Conservation (phyloP, 202 grass and related monocot species). For the Thinopyrum obtusiflorum region DNA sequence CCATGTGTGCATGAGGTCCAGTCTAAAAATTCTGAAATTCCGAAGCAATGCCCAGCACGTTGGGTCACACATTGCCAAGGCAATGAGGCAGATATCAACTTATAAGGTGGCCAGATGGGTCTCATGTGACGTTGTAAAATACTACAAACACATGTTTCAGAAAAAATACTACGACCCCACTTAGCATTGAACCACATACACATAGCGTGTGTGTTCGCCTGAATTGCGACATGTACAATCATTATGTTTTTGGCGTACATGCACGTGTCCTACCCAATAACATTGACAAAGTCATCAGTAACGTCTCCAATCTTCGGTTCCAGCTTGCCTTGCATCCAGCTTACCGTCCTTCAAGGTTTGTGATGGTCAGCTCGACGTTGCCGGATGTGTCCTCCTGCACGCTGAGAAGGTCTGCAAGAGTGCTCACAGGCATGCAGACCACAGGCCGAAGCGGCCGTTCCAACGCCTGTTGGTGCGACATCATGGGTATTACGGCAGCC, state of each 20-base stretch:
- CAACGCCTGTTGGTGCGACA: constrained; percentile 34
- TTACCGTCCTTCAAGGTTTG: constrained; percentile 24
- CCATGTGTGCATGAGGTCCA: too few relatives aligned
- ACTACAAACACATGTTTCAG: too few relatives aligned
- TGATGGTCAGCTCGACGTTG: background rate
- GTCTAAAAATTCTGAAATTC: too few relatives aligned
- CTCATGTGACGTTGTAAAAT: too few relatives aligned
- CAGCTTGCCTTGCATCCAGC: background rate
- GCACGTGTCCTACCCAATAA: background rate
- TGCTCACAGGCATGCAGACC: constrained; percentile 4
- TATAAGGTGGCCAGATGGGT: background rate
- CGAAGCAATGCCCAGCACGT: too few relatives aligned
- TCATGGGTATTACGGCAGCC: constrained; percentile 25
- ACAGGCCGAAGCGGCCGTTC: constrained; percentile 45
- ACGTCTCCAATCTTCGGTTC: background rate
- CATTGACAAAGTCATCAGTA: background rate
- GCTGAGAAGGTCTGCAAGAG: background rate
- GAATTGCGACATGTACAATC: too few relatives aligned
- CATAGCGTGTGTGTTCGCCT: too few relatives aligned
- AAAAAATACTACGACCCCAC: too few relatives aligned
- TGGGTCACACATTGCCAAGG: background rate
- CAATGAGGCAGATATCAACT: background rate
- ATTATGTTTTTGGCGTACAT: background rate
- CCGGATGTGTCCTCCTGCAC: background rate
- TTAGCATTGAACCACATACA: too few relatives aligned